phyloP scores from a whole-genome alignment of 371 early-diverging fungal species.

The Antonospora locustae region DNA sequence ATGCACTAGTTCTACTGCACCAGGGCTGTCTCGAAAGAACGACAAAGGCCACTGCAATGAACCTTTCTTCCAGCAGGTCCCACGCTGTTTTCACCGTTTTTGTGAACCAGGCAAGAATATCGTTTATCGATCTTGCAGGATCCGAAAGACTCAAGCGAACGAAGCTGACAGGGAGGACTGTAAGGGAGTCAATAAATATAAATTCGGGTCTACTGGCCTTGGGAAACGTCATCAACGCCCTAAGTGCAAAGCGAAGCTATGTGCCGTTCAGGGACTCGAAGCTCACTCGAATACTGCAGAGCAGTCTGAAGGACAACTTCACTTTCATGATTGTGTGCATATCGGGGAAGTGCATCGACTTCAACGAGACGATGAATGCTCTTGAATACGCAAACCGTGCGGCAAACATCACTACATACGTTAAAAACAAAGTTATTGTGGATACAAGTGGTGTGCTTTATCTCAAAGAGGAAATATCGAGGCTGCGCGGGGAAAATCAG shows the following conservation, averaged over 20 bases:
- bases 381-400: constrained; percentile 58
- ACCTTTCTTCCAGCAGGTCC: constrained; percentile 75
- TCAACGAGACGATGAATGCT: constrained; percentile 76
- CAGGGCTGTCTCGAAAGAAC: constrained; percentile 68
- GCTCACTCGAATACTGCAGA: constrained; percentile 80
- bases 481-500: constrained; percentile 29
- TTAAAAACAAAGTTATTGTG: constrained; percentile 10
- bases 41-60: constrained; percentile 86
- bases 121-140: constrained; percentile 98
- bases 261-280: constrained; percentile 93
- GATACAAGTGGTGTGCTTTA: constrained; percentile 8
- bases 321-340: constrained; percentile 82
- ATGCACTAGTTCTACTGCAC: constrained; percentile 71
- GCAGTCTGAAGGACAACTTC: constrained; percentile 74
- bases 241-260: constrained; percentile 63
- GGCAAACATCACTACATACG: constrained; percentile 34
- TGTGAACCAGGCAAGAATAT: constrained; percentile 50
- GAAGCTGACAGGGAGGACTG: constrained; percentile 73
- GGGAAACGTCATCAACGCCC: constrained; percentile 91
- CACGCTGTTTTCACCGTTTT: constrained; percentile 86
- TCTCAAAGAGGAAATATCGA: constrained; percentile 44
- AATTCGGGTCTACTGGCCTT: constrained; percentile 86
- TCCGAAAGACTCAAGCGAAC: constrained; percentile 88
- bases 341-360: constrained; percentile 62
- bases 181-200: constrained; percentile 88